Evolutionary conservation across 805 yeast genomes (phyloP), one percentile per base, ranked within the genome.

Genomic region (Middelhovenomyces tepae): DNA sequence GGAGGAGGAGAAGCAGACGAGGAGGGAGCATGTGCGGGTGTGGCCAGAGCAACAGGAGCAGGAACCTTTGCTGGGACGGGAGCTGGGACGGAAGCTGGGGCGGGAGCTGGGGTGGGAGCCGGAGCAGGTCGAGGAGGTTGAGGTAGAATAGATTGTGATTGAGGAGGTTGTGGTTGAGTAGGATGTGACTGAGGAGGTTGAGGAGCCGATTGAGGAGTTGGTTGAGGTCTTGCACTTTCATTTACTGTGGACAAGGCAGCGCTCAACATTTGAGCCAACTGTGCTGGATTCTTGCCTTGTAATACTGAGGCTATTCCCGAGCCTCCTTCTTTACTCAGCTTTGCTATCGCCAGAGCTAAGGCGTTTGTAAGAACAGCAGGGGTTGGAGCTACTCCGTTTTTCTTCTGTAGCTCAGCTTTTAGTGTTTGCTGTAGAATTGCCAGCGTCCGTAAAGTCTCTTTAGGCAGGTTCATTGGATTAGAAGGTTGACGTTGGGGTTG

Each of bases 331-430:
- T 86, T 83, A 0, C 94, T 94, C 5, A 87, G 87, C 45, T 78
- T 87, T 7, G 93, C 89, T 42, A 87, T 85, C 0, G 95, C 89
- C 64, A 87, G 81, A 2, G 95, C 95, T 45, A 87, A 65, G 1
- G 95, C 95, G 47, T 82, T 86, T 6, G 95, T 87, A 46, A 87
- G 64, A 35, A 86, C 75, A 38, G 76, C 82, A 0, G 95, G 82
- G 32, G 89, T 84, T 5, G 85, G 75, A 16, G 80, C 86, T 24
- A 84, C 82, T 38, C 80, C 84, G 39, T 78, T 73, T 45, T 73
- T 79, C 36, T 80, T 83, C 48, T 82, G 83, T 20, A 93, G 80
- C 37, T 87, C 69, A 9, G 76, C 70, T 47, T 84, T 78, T 16
- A 89, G 63, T 51, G 87, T 95, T 47, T 84, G 86, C 57, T 89